Percentiles rank a stretch among this genome's conserved stretches.
phyloP scores from a whole-genome alignment of 768 basidiomycete species.

The Lactarius deliciosus region DNA sequence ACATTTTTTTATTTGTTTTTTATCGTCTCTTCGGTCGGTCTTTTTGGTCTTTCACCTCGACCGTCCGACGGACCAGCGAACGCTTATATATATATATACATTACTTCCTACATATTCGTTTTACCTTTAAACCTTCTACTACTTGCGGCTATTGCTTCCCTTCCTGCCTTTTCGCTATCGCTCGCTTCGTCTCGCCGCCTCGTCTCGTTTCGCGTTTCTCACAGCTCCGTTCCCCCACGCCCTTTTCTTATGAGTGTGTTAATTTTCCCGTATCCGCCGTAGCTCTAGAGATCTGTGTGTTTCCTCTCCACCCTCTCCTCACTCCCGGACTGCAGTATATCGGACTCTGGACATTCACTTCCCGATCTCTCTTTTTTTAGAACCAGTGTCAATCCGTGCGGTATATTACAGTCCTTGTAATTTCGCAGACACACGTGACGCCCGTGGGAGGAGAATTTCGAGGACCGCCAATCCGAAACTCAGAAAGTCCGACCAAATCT shows the following conservation, averaged over 20 bases:
- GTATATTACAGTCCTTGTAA: no score
- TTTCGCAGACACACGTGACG: no score
- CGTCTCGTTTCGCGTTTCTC: background rate
- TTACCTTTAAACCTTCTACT: constrained; percentile 1
- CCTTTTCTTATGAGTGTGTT: background rate
- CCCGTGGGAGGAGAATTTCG: no score
- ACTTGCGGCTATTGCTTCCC: background rate
- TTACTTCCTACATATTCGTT: background rate
- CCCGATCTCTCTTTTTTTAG: background rate
- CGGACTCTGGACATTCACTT: background rate
- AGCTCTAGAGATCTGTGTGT: background rate
- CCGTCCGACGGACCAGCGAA: constrained; percentile 12
- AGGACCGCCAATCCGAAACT: no score
- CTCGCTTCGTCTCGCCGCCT: background rate
- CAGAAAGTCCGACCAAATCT: no score
- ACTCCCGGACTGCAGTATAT: background rate
- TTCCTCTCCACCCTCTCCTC: background rate
- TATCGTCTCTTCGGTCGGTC: constrained; percentile 8
- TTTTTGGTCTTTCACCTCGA: background rate
- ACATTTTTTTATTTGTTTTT: constrained; percentile 1
- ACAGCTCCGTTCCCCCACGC: background rate
- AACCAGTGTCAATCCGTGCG: background rate
- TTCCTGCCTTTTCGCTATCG: background rate
- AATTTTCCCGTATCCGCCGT: background rate
- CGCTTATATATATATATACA: background rate